Base-by-base conservation (phyloP, 1,284 basidiomycete species). In the Cutaneotrichosporon cutaneum region DNA sequence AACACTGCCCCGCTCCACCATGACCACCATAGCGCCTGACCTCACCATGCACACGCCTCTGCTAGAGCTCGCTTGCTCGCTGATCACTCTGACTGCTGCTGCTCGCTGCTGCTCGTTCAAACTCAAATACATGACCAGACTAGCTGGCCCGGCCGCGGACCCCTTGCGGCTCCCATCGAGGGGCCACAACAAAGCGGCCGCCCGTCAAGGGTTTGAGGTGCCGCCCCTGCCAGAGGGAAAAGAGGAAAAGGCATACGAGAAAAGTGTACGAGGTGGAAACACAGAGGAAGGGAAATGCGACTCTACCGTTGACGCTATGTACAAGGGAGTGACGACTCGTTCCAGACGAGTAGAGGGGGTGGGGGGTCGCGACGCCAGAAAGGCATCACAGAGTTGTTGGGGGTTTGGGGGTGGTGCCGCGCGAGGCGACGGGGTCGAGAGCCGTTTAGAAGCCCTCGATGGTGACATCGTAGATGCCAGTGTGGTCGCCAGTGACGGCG, bases 91-190 rank as follows among this genome's bases (percentile, higher is more conserved):
- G 30, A 30, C 30, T 30, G 9, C 30, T 30, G 30, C 30, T 30
- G 30, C 30, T 30, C 35, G 2, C 39, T n/a, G 39, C 39, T 42
- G 8, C 39, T n/a, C 39, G 39, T 42, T 30, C 35, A 42, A 42
- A 42, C 39, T 42, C 48, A 30, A n/a, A 48, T 51, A 51, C 48
- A 51, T 51, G 48, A 32, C 48, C 48, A 51, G 48, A 32, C 48
- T 51, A n/a, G 48, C 48, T 51, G 48, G 48, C 48, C 48, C 14
- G 48, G 16, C 48, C 48, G 48, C 48, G 5, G 18, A 51, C 48
- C 48, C 48, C 48, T 51, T 51, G 48, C 48, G 26, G 48, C 48
- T 16, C 48, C 48, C 48, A n/a, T 51, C 48, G 18, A 51, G 48
- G 27, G 26, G 48, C 48, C 48, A 27, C 48, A 51, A 51, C 48